phyloP scores from a whole-genome alignment of 164 flowering plant species.

The Magnolia changhungtana region DNA sequence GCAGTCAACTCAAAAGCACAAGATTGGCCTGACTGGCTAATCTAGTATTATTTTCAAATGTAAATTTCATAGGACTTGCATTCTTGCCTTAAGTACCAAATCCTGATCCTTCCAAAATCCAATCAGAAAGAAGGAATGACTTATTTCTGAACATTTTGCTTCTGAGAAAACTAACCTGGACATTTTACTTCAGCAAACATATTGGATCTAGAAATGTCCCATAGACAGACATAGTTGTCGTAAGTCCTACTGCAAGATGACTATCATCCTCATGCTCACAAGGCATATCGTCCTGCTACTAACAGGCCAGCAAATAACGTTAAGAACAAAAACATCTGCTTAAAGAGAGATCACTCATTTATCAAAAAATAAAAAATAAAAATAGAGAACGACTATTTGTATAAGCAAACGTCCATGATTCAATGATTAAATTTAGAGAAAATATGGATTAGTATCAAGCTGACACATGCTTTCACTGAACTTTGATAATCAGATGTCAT shows the following conservation, averaged over 20 bases:
- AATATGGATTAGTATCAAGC: constrained; percentile 33
- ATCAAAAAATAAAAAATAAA: background rate
- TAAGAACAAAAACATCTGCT: background rate
- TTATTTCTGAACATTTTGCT: background rate
- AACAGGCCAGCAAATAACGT: constrained; percentile 14
- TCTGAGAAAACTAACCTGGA: constrained; percentile 54
- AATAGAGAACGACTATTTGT: background rate
- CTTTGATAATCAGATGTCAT: constrained; percentile 6
- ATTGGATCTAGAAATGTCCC: constrained; percentile 22
- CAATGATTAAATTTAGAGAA: constrained; percentile 74
- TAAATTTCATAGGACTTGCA: too few relatives aligned
- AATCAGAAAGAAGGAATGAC: background rate
- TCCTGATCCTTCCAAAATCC: background rate
- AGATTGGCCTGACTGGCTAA: too few relatives aligned
- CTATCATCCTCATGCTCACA: constrained; percentile 18
- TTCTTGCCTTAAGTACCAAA: background rate
- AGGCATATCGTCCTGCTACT: constrained; percentile 27
- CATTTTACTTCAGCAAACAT: constrained; percentile 50
- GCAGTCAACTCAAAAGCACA: too few relatives aligned
- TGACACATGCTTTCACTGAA: constrained; percentile 9
- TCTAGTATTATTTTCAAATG: too few relatives aligned
- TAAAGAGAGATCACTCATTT: background rate
- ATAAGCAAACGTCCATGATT: constrained; percentile 87
- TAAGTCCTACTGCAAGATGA: constrained; percentile 78
- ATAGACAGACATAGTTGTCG: constrained; percentile 75